Base-by-base conservation (phyloP, 345 rosid species). In the Turritis glabra region DNA sequence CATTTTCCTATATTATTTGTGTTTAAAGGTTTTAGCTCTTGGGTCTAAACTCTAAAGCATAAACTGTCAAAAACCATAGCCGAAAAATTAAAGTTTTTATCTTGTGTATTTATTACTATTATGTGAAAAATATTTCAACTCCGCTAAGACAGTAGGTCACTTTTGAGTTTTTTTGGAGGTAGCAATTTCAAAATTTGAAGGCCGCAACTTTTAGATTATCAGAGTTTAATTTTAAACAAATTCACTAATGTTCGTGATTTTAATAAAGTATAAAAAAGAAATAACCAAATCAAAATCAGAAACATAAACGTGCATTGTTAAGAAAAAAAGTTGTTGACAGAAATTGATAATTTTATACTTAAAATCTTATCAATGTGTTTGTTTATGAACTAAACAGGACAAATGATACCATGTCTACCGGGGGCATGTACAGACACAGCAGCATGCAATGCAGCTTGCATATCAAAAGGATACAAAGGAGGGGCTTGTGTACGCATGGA, bases 401-500 rank as follows among this genome's bases (percentile, higher is more conserved):
- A 65, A 65, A 12, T 65, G 8, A 4, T 74, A 37, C 51, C 78
- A 33, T 35, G 65, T 33, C 13, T 65, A 12, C 41, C 66, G 18
- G 72, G 29, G 13, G 17, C 0, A 17, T 74, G 78, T 14, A 66
- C 60, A 35, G 8, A 18, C 51, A 0, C 78, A 64, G 5, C 15
- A 5, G 2, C 4, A 3, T 74, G 72, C 41, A 10, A 27, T 57
- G 12, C 5, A 46, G 43, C 51, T 56, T 74, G 72, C 78, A 35
- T 46, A 56, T 18, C 67, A 5, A 26, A 35, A 13, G 72, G 60
- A 35, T 25, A 74, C 72, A 13, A 38, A 56, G 78, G 78, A 56
- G 78, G 78, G 43, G 41, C 13, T 74, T 74, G 72, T 57, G 14
- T 65, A 7, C 7, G 0, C 4, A 32, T 44, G 8, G 1, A 1